Conservation (phyloP, 495 filamentous ascomycete genomes). For the Podospora sp. region DNA sequence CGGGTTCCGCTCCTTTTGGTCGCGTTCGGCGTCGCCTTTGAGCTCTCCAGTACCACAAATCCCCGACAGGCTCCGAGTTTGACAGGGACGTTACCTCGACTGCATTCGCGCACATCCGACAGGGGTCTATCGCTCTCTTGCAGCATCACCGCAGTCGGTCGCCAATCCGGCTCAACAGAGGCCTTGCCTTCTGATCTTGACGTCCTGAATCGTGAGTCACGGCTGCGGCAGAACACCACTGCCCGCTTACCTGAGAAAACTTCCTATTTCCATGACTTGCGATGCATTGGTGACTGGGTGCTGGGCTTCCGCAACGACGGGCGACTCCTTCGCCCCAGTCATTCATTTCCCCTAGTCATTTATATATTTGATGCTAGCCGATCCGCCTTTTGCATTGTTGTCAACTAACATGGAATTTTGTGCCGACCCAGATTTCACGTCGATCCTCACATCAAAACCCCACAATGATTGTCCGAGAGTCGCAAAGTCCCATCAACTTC, state of each 20-base stretch:
- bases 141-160: conserved; percentile 40
- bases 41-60: conserved; percentile 25
- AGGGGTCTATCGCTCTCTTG: conserved; percentile 35
- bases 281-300: conserved; percentile 18
- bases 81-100: conserved; percentile 18
- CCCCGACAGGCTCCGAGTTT: conserved; percentile 19
- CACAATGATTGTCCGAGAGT: conserved; percentile 53
- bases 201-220: conserved; percentile 49
- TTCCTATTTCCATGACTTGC: conserved; percentile 19
- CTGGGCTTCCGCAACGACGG: background rate
- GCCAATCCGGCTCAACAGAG: conserved; percentile 40
- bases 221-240: conserved; percentile 29
- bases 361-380: conserved; percentile 21
- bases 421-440: conserved; percentile 15
- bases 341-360: background rate
- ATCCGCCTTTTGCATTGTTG: background rate
- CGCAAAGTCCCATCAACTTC: conserved; percentile 50
- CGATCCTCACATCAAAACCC: conserved; percentile 16
- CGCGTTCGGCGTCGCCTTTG: conserved; percentile 27
- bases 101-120: conserved; percentile 41
- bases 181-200: conserved; percentile 30
- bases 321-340: background rate
- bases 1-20: conserved; percentile 4
- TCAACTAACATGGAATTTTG: conserved; percentile 31
- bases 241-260: conserved; percentile 24